Conservation (phyloP, 768 basidiomycete species). For the Russula brevipes region DNA sequence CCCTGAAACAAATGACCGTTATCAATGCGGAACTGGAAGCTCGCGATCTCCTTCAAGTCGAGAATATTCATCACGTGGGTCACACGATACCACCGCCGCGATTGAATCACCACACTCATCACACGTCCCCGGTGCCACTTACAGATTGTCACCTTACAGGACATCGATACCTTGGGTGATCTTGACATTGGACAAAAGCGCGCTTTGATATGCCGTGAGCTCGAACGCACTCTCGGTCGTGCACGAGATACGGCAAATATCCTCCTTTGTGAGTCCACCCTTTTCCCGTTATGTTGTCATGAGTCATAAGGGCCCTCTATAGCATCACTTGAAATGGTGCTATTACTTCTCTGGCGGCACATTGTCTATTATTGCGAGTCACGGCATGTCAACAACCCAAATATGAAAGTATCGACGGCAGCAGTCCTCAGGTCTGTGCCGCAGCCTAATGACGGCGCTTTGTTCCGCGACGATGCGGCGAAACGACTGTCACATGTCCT, state of each 20-base stretch:
- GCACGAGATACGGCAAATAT: slow-evolving; percentile 47
- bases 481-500: slow-evolving; percentile 52
- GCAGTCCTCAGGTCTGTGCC: slow-evolving; percentile 54
- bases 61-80: slow-evolving; percentile 67
- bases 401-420: slow-evolving; percentile 40
- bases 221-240: slow-evolving; percentile 43
- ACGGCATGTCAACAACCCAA: slow-evolving; percentile 35
- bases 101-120: not conserved
- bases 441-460: slow-evolving; percentile 46
- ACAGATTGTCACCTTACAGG: slow-evolving; percentile 48
- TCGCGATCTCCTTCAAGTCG: slow-evolving; percentile 64
- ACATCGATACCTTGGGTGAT: slow-evolving; percentile 54
- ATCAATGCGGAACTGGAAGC: slow-evolving; percentile 66
- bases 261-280: slow-evolving; percentile 46
- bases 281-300: not conserved
- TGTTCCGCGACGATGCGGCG: slow-evolving; percentile 54
- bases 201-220: slow-evolving; percentile 55
- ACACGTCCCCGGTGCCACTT: not conserved
- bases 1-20: slow-evolving; percentile 60
- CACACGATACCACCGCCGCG: not conserved
- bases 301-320: not conserved
- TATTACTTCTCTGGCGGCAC: slow-evolving; percentile 80
- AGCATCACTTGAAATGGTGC: slow-evolving; percentile 73
- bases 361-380: slow-evolving; percentile 56
- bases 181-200: slow-evolving; percentile 66